A percentile compares a stretch with the other conserved stretches of the same genome.
These are phyloP conservation scores for Paraglomus occultum DNA, from an alignment of 192 early-diverging fungal species.

Conservation along the genomic window DNA sequence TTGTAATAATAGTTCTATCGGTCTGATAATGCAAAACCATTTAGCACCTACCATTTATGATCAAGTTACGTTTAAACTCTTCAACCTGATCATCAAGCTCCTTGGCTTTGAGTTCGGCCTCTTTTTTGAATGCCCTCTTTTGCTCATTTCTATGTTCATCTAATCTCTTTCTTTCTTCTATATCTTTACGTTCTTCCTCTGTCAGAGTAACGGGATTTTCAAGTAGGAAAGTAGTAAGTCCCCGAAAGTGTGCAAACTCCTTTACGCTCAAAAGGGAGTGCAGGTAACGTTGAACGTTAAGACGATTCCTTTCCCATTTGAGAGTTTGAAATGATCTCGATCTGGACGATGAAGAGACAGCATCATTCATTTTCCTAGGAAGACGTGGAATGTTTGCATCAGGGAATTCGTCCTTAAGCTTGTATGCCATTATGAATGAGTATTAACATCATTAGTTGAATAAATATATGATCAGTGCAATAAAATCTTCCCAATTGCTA, in stretches of 20 bases:
- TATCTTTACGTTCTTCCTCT: slow-evolving; percentile 37
- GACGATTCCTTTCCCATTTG: slow-evolving; percentile 51
- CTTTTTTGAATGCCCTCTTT: slow-evolving; percentile 41
- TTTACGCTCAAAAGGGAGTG: slow-evolving; percentile 35
- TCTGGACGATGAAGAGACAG: slow-evolving; percentile 25
- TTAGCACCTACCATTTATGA: slow-evolving; percentile 38
- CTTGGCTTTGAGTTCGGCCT: slow-evolving; percentile 45
- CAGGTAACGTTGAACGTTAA: slow-evolving; percentile 45
- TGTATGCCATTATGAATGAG: neutral
- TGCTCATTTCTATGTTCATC: slow-evolving; percentile 44
- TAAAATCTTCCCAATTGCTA: too few species aligned
- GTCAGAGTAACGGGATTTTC: slow-evolving; percentile 38
- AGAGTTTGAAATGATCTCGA: slow-evolving; percentile 1
- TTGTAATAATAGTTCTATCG: slow-evolving; percentile 14
- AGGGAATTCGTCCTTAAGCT: slow-evolving; percentile 46
- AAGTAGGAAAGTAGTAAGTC: slow-evolving; percentile 43
- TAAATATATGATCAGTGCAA: neutral
- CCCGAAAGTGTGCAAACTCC: slow-evolving; percentile 32
- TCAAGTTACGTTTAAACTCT: slow-evolving; percentile 45
- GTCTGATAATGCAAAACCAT: slow-evolving; percentile 29
- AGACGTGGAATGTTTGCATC: slow-evolving; percentile 44
- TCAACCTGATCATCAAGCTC: slow-evolving; percentile 49
- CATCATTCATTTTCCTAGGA: slow-evolving; percentile 39
- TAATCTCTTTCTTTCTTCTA: slow-evolving; percentile 35
- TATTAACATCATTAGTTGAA: neutral